phyloP scores from a whole-genome alignment of 257 asterid genomes.

The Capsicum rhomboideum region DNA sequence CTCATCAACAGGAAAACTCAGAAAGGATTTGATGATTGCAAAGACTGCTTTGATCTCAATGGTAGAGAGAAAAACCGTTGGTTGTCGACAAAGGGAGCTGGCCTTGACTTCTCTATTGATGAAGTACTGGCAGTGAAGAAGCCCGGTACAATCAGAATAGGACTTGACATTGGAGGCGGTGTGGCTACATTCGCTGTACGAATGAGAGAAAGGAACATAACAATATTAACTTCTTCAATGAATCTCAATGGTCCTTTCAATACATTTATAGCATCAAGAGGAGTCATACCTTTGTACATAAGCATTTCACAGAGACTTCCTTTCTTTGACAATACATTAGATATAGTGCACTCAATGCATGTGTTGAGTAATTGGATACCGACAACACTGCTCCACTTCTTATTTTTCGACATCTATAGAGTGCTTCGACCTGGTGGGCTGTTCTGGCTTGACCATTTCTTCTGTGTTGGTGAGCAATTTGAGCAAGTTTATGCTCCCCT shows the following conservation, averaged over 20 bases:
- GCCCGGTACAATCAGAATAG: slow-evolving; percentile 50
- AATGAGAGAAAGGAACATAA: slow-evolving; percentile 53
- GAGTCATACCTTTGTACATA: slow-evolving; percentile 55
- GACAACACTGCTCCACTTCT: slow-evolving; percentile 39
- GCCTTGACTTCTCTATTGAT: slow-evolving; percentile 55
- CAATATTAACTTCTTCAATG: slow-evolving; percentile 56
- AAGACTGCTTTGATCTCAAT: slow-evolving; percentile 57
- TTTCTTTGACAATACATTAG: slow-evolving; percentile 62
- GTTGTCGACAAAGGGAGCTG: slow-evolving; percentile 3
- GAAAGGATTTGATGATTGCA: slow-evolving; percentile 56
- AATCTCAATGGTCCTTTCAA: slow-evolving; percentile 66
- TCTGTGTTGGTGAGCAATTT: slow-evolving; percentile 47
- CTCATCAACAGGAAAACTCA: slow-evolving; percentile 40
- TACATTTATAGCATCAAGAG: slow-evolving; percentile 57
- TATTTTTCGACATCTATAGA: slow-evolving; percentile 56
- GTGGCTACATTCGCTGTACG: slow-evolving; percentile 69
- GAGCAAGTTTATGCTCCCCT: slow-evolving; percentile 48
- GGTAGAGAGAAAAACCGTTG: slow-evolving; percentile 48
- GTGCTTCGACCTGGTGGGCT: slow-evolving; percentile 67
- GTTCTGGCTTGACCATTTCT: slow-evolving; percentile 70
- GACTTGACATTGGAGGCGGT: slow-evolving; percentile 79
- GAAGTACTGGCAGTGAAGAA: slow-evolving; percentile 38
- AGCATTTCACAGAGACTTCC: slow-evolving; percentile 74
- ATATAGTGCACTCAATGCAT: slow-evolving; percentile 61
- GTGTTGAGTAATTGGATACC: slow-evolving; percentile 78